Evolutionary conservation across 768 basidiomycete species (phyloP), one percentile per base, ranked within the genome.

Genomic region (Boletus rufocinnamomeus): DNA sequence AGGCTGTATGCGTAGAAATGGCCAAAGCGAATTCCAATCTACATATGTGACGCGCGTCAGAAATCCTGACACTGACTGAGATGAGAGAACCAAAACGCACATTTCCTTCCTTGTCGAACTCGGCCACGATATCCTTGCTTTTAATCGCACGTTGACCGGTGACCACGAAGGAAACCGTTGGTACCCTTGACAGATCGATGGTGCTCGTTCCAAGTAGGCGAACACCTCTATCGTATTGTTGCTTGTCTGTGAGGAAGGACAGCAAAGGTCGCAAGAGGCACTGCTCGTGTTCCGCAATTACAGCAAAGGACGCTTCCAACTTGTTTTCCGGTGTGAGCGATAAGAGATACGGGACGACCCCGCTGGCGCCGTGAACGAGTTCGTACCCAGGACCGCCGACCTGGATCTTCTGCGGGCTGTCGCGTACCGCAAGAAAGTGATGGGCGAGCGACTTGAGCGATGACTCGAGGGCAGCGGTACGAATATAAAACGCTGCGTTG

Each of bases 21-120:
- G 2, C 90, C 90, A 57, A 81, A 89, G 23, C 88, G 85, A 57
- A 92, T 88, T 0, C 90, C 90, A 48, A 90, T 80, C 90, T 92
- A n/a, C n/a, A n/a, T n/a, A 63, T 25, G 14, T 9, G 11, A 6
- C 32, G 38, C 25, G 7, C 28, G 59, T 55, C 38, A 54, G 37
- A 56, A 45, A 23, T 10, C n/a, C 34, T 30, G 43, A 10, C 38
- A 41, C 25, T 48, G 19, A 32, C 50, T 11, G 13, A 54, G 35
- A 52, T 11, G 13, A 54, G 35, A 52, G 9, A 35, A 23, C 2
- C 6, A n/a, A n/a, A 6, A 79, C 87, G 66, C 55, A 91, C 90
- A 37, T 79, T 77, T 25, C 84, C 84, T 51, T 80, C 84, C 64
- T 77, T 68, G 68, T 92, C 89, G 63, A 91, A 89, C 17, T 75